These are phyloP conservation scores for Scedosporium dehoogii DNA, from an alignment of 2,329 filamentous ascomycete species.

Conservation along the genomic window DNA sequence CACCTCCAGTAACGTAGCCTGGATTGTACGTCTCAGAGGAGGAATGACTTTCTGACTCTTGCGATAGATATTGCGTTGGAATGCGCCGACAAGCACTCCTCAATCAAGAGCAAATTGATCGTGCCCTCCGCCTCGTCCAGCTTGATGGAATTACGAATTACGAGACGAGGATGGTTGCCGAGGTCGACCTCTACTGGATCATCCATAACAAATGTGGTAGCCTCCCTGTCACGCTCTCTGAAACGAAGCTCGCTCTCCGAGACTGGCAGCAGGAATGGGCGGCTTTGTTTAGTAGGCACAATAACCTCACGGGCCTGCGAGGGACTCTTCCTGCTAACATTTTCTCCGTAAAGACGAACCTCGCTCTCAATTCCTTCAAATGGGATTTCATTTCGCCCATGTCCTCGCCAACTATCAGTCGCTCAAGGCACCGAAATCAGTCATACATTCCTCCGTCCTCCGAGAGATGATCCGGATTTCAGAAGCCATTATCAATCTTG, in stretches of 20 bases:
- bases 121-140: constrained; percentile 11
- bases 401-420: constrained; percentile 15
- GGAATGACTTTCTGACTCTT: neutral
- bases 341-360: constrained; percentile 13
- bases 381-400: constrained; percentile 19
- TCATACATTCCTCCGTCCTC: constrained; percentile 9
- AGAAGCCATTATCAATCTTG: constrained; percentile 17
- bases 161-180: constrained; percentile 18
- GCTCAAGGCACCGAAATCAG: constrained; percentile 11
- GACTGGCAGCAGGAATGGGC: constrained; percentile 15
- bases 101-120: constrained; percentile 13
- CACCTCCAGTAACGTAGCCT: constrained; percentile 16
- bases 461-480: constrained; percentile 15
- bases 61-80: constrained; percentile 16
- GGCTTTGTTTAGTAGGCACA: constrained; percentile 13
- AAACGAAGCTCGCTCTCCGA: constrained; percentile 10
- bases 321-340: neutral
- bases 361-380: constrained; percentile 19
- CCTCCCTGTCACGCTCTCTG: constrained; percentile 7
- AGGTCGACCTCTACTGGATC: constrained; percentile 18
- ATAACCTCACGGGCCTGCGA: neutral
- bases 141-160: constrained; percentile 13
- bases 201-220: constrained; percentile 14
- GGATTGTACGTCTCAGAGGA: neutral
- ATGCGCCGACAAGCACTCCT: constrained; percentile 14